phyloP scores from a whole-genome alignment of 352 stramenopile genomes.

The Pelagophyceae sp. region DNA sequence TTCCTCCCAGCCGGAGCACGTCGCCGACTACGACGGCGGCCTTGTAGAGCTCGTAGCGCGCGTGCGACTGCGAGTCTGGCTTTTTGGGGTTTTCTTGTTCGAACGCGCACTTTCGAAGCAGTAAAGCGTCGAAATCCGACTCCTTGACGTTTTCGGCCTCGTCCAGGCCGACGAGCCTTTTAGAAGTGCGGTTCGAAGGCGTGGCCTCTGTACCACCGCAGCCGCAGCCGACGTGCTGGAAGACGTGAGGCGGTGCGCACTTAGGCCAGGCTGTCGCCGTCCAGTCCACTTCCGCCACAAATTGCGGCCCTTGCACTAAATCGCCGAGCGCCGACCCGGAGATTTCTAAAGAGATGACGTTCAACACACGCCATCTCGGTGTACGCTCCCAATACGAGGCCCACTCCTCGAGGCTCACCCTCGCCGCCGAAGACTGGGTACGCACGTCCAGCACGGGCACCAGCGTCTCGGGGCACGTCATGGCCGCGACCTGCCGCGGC shows the following conservation, averaged over 20 bases:
- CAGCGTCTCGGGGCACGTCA: not conserved
- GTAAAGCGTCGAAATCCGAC: not conserved
- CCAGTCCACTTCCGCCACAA: conserved; percentile 57
- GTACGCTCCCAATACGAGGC: not conserved
- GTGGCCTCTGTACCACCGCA: not conserved
- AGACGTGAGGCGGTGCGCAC: not conserved
- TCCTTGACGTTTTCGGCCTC: not conserved
- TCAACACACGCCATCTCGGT: not conserved
- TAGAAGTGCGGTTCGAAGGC: not conserved
- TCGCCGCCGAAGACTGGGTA: not conserved
- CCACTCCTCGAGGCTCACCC: not conserved
- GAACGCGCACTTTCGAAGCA: not conserved
- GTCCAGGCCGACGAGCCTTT: not conserved
- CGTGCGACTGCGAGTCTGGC: not conserved
- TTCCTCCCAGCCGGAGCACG: not conserved
- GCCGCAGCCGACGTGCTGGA: not conserved
- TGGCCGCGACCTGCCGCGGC: not conserved
- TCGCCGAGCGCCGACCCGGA: conserved; percentile 32
- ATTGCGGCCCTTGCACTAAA: conserved; percentile 41
- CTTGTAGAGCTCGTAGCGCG: not conserved
- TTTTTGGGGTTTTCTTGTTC: not conserved
- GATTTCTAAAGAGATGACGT: conserved; percentile 44
- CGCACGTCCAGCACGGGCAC: not conserved
- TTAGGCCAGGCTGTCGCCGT: conserved; percentile 47
- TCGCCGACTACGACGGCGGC: not conserved